phyloP scores from a whole-genome alignment of 2,329 filamentous ascomycete species.

The Coniochaeta prunicola region DNA sequence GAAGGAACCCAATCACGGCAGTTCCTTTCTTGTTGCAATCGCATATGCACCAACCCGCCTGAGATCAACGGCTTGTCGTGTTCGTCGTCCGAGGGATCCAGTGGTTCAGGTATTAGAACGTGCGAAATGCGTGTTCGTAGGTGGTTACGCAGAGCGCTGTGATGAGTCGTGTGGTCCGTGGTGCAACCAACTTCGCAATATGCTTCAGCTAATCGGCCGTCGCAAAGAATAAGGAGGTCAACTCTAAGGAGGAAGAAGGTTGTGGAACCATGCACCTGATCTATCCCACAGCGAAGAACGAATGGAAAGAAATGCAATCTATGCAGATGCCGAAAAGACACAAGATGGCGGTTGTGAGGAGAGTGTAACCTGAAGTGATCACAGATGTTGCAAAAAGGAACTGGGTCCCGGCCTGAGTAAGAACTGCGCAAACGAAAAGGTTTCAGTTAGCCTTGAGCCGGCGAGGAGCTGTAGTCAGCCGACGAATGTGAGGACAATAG shows the following conservation, averaged over 20 bases:
- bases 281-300: conserved; percentile 17
- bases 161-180: conserved; percentile 1
- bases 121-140: neutral
- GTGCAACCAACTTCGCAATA: conserved; percentile 3
- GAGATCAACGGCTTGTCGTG: neutral
- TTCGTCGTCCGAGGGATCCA: neutral
- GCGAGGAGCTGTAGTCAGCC: conserved; percentile 13
- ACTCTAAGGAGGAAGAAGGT: conserved; percentile 12
- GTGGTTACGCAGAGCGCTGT: neutral
- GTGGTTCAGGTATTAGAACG: neutral
- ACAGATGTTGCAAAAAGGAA: neutral
- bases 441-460: conserved; percentile 9
- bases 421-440: conserved; percentile 13
- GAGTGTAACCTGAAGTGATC: neutral
- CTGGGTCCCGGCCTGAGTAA: conserved; percentile 9
- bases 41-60: conserved; percentile 15
- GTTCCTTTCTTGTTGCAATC: conserved; percentile 7
- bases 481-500: conserved; percentile 4
- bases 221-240: conserved; percentile 10
- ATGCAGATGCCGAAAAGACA: conserved; percentile 11
- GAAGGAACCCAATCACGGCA: neutral
- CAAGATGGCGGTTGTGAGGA: conserved; percentile 4
- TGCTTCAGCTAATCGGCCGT: conserved; percentile 6
- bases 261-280: conserved; percentile 18
- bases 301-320: conserved; percentile 16